Evolutionary conservation across 352 stramenopile genomes (phyloP).

Genomic region (Phytophthora litchii): DNA sequence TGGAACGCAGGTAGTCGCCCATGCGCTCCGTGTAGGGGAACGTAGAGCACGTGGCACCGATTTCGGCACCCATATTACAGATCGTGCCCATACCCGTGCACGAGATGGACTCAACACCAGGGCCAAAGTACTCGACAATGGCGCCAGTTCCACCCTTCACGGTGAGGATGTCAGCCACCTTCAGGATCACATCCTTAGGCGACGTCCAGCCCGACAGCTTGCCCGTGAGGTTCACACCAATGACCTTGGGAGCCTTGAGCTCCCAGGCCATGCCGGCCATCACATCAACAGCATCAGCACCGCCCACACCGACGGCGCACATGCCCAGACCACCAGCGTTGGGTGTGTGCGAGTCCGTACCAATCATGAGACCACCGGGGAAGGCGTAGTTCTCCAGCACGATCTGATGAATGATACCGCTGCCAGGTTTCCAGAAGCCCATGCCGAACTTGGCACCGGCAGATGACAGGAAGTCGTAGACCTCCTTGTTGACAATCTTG

Average conservation of each 20-base stretch:
- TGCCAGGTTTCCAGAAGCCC: constrained; percentile 94
- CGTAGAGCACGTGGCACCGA: constrained; percentile 93
- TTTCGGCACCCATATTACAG: constrained; percentile 96
- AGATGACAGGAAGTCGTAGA: constrained; percentile 94
- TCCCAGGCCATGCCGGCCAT: constrained; percentile 95
- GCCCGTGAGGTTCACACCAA: constrained; percentile 93
- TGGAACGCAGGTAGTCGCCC: constrained; percentile 92
- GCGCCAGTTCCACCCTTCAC: constrained; percentile 94
- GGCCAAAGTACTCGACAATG: constrained; percentile 95
- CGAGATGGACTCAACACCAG: constrained; percentile 93
- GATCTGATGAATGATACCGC: constrained; percentile 95
- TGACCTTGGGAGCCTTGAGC: constrained; percentile 95
- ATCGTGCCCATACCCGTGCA: constrained; percentile 96
- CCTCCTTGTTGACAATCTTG: constrained; percentile 92
- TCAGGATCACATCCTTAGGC: constrained; percentile 95
- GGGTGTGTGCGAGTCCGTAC: constrained; percentile 94
- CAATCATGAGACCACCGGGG: constrained; percentile 94
- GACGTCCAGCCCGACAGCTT: constrained; percentile 94
- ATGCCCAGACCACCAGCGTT: constrained; percentile 94
- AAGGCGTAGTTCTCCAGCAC: constrained; percentile 96
- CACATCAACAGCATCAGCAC: constrained; percentile 93
- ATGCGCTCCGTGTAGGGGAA: constrained; percentile 94
- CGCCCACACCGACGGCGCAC: constrained; percentile 93
- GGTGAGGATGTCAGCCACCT: constrained; percentile 93
- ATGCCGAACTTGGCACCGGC: constrained; percentile 94